Conservation (phyloP, 169 alveolate species). For the Pseudocohnilembus persalinus region DNA sequence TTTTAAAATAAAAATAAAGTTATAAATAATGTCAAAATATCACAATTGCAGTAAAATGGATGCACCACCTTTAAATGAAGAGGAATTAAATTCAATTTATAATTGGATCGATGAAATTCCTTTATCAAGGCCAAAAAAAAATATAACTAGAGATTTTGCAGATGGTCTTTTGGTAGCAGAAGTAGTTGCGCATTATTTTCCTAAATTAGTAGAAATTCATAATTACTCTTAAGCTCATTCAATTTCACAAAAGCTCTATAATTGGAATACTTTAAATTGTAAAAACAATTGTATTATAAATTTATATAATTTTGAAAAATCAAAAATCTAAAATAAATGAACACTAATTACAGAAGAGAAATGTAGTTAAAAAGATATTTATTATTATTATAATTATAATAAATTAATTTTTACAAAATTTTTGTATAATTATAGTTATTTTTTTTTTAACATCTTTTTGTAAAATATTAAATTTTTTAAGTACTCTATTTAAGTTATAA, state of each 20-base stretch:
- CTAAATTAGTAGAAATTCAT: slow-evolving; percentile 84
- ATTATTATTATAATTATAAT: too few species aligned
- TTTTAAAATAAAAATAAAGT: too few species aligned
- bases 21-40: too few species aligned
- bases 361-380: neutral
- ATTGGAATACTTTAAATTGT: slow-evolving; percentile 87
- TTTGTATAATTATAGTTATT: too few species aligned
- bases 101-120: slow-evolving; percentile 91
- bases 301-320: too few species aligned
- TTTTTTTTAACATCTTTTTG: too few species aligned
- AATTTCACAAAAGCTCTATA: slow-evolving; percentile 67
- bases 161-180: slow-evolving; percentile 91
- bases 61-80: slow-evolving; percentile 52
- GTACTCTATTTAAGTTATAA: too few species aligned
- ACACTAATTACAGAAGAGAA: neutral
- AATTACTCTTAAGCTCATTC: slow-evolving; percentile 86
- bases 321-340: neutral
- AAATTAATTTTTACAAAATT: too few species aligned
- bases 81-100: slow-evolving; percentile 75
- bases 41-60: slow-evolving; percentile 1
- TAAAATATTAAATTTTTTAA: too few species aligned
- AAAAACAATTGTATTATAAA: too few species aligned
- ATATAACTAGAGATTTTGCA: slow-evolving; percentile 87
- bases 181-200: slow-evolving; percentile 77
- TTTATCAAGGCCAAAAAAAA: slow-evolving; percentile 83